Percentiles rank a stretch among this genome's conserved stretches.
These are phyloP conservation scores for Chaetoceros tenuissimus DNA, from an alignment of 108 stramenopile species.

Conservation along the genomic window DNA sequence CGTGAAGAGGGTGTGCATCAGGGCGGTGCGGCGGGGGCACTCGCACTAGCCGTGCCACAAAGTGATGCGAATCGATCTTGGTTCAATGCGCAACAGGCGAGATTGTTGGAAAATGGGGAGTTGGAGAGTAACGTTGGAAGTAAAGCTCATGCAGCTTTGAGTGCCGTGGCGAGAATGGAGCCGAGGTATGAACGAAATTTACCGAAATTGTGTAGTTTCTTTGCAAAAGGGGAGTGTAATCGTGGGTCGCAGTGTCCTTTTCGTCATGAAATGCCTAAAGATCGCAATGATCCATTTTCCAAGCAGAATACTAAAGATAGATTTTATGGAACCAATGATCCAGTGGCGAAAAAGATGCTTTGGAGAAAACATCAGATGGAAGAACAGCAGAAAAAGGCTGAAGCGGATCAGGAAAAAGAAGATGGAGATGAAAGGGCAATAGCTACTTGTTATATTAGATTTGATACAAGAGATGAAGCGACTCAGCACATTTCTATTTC, in stretches of 20 bases:
- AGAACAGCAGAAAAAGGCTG: slow-evolving; percentile 45
- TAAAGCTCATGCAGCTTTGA: slow-evolving; percentile 62
- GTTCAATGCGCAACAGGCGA: slow-evolving; percentile 76
- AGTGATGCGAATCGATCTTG: slow-evolving; percentile 80
- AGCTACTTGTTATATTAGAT: slow-evolving; percentile 71
- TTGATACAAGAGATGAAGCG: slow-evolving; percentile 53
- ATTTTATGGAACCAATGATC: slow-evolving; percentile 91
- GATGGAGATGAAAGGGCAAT: slow-evolving; percentile 64
- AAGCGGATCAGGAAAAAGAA: slow-evolving; percentile 41
- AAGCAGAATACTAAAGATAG: slow-evolving; percentile 94
- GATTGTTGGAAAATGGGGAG: slow-evolving; percentile 59
- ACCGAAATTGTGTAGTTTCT: slow-evolving; percentile 94
- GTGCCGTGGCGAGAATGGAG: slow-evolving; percentile 86
- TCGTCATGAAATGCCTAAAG: slow-evolving; percentile 94
- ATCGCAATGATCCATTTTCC: slow-evolving; percentile 83
- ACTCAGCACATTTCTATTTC: slow-evolving; percentile 39
- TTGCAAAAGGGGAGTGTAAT: slow-evolving; percentile 92
- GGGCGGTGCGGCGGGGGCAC: slow-evolving; percentile 18
- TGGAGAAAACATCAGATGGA: slow-evolving; percentile 34
- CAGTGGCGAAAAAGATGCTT: slow-evolving; percentile 82
- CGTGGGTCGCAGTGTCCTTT: slow-evolving; percentile 92
- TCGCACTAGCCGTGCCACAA: slow-evolving; percentile 72
- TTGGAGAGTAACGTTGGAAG: slow-evolving; percentile 33
- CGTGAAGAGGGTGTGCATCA: slow-evolving; percentile 42
- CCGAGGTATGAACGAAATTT: slow-evolving; percentile 93